Conservation (phyloP, 768 basidiomycete species). For the Lyophyllum decastes region DNA sequence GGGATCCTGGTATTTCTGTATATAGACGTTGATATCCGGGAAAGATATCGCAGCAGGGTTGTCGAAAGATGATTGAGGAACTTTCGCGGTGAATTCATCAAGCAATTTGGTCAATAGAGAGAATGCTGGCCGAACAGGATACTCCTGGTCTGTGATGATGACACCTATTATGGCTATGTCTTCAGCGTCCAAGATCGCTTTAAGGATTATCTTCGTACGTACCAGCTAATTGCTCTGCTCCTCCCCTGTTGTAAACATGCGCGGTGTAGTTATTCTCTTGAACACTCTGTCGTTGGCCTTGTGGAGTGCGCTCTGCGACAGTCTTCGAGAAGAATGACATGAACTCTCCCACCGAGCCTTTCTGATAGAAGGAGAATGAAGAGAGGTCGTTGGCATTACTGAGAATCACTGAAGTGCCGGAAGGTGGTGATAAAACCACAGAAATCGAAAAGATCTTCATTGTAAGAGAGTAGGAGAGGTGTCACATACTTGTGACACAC, state of each 20-base stretch:
- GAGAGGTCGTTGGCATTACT: slow-evolving; percentile 77
- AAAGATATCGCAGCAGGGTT: slow-evolving; percentile 73
- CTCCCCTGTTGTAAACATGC: slow-evolving; percentile 90
- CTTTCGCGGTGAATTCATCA: slow-evolving; percentile 86
- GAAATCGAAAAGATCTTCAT: slow-evolving; percentile 92
- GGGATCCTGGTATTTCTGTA: slow-evolving; percentile 96
- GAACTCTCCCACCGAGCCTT: slow-evolving; percentile 86
- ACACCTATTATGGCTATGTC: slow-evolving; percentile 54
- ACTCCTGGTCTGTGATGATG: slow-evolving; percentile 93
- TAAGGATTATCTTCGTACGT: slow-evolving; percentile 21
- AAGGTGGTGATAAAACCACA: slow-evolving; percentile 66
- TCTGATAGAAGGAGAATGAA: slow-evolving; percentile 93
- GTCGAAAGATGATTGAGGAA: slow-evolving; percentile 69
- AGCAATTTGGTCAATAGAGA: slow-evolving; percentile 90
- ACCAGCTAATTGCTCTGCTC: slow-evolving; percentile 87
- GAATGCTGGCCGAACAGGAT: slow-evolving; percentile 95
- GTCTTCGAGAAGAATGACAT: slow-evolving; percentile 94
- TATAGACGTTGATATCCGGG: slow-evolving; percentile 73
- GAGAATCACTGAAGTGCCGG: slow-evolving; percentile 64
- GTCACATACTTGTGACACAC: slow-evolving; percentile 14
- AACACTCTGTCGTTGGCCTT: slow-evolving; percentile 90
- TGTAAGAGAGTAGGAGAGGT: slow-evolving; percentile 20
- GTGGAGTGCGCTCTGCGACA: slow-evolving; percentile 82
- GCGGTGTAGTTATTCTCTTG: slow-evolving; percentile 93
- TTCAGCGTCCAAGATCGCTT: slow-evolving; percentile 8